Evolutionary conservation across 345 rosid genomes (phyloP).

Genomic region (Arabis alpina): DNA sequence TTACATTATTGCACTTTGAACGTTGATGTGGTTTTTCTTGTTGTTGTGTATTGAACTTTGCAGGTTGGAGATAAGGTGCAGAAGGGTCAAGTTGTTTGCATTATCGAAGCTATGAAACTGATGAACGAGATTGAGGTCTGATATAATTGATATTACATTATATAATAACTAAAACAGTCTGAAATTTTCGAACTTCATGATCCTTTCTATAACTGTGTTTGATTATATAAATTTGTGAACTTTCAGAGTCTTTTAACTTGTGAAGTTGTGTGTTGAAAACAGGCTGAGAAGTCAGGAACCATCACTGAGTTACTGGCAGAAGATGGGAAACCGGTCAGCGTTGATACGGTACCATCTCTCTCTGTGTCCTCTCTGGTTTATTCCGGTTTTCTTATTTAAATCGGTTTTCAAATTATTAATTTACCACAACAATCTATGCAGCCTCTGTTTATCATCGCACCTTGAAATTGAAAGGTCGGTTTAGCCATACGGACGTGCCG

Average conservation of each 20-base stretch:
- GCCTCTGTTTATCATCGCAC: constrained; percentile 76
- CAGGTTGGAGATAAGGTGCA: constrained; percentile 97
- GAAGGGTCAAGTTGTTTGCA: constrained; percentile 94
- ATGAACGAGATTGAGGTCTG: constrained; percentile 98
- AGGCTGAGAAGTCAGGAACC: constrained; percentile 98
- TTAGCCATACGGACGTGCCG: constrained; percentile 5
- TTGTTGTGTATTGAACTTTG: constrained; percentile 10
- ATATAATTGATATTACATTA: not conserved
- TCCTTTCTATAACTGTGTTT: not conserved
- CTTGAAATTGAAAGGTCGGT: constrained; percentile 47
- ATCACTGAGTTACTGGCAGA: constrained; percentile 72
- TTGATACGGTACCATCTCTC: constrained; percentile 65
- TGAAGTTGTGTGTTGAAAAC: constrained; percentile 25
- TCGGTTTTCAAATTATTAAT: constrained; percentile 16
- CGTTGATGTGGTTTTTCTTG: not conserved
- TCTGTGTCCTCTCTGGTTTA: constrained; percentile 10
- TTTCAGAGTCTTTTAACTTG: constrained; percentile 24
- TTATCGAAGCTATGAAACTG: constrained; percentile 96
- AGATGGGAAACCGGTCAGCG: constrained; percentile 83
- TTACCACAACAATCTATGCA: constrained; percentile 45
- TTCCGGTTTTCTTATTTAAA: not conserved
- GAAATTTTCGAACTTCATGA: constrained; percentile 1
- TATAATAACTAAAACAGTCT: not conserved
- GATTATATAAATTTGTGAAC: not conserved
- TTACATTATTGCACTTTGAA: not conserved